Conservation (phyloP, 495 filamentous ascomycete species). For the Chaetomium tenue region DNA sequence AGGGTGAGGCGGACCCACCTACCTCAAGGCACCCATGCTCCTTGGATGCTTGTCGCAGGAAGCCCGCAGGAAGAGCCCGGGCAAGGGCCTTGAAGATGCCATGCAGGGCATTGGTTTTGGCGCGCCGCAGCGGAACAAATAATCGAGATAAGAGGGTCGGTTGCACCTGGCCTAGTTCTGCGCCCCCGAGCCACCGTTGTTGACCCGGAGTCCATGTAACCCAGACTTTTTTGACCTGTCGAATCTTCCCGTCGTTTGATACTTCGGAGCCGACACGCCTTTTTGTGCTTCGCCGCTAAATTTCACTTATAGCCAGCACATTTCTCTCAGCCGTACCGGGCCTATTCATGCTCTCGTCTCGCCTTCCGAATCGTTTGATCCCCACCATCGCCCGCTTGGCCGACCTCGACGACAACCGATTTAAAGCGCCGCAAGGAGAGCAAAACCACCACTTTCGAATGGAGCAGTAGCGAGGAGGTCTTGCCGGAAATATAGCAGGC, state of each 20-base stretch:
- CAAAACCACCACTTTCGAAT: neutral
- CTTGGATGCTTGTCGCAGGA: slow-evolving; percentile 1
- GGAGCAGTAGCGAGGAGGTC: neutral
- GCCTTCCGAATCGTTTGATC: slow-evolving; percentile 4
- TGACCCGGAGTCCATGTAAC: neutral
- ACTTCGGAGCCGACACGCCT: neutral
- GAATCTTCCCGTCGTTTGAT: neutral
- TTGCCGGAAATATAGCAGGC: neutral
- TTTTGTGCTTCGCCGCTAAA: neutral
- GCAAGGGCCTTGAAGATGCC: slow-evolving; percentile 5
- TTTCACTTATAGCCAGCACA: neutral
- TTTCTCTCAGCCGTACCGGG: neutral
- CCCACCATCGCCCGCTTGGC: slow-evolving; percentile 7
- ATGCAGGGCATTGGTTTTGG: slow-evolving; percentile 12
- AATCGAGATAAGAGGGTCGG: slow-evolving; percentile 3
- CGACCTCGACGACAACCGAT: neutral
- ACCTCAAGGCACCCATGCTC: neutral
- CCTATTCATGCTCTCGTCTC: neutral
- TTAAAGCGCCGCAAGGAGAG: neutral
- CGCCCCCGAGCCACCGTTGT: slow-evolving; percentile 1
- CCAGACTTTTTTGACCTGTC: slow-evolving; percentile 1
- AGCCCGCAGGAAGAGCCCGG: neutral
- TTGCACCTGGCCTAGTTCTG: slow-evolving; percentile 9
- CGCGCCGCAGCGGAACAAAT: slow-evolving; percentile 18
- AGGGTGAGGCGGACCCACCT: neutral